Evolutionary conservation across 2,329 filamentous ascomycete genomes (phyloP).

Genomic region (Pyrenophora tritici-repentis): DNA sequence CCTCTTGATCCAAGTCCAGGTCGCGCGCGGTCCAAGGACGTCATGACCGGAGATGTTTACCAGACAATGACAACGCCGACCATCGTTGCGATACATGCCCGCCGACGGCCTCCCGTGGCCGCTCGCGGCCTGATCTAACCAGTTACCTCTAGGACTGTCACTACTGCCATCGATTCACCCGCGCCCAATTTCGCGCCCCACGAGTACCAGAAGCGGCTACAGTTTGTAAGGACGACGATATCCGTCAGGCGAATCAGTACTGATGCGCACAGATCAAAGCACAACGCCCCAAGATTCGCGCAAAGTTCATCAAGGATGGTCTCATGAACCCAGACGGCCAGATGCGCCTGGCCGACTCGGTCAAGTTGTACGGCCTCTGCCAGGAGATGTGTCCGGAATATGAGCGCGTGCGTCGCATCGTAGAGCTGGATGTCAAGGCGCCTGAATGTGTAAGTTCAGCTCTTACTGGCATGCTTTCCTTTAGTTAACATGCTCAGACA

Average conservation of each 20-base stretch:
- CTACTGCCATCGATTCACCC: slow-evolving; percentile 14
- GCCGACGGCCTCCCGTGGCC: slow-evolving; percentile 15
- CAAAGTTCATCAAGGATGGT: slow-evolving; percentile 48
- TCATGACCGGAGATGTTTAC: slow-evolving; percentile 11
- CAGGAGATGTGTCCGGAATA: slow-evolving; percentile 68
- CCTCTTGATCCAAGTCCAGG: slow-evolving; percentile 13
- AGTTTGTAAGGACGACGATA: slow-evolving; percentile 26
- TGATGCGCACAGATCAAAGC: slow-evolving; percentile 49
- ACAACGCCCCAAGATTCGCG: slow-evolving; percentile 23
- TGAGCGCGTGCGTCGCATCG: slow-evolving; percentile 65
- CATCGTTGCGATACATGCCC: slow-evolving; percentile 2
- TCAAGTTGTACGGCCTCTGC: slow-evolving; percentile 66
- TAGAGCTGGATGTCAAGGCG: slow-evolving; percentile 65
- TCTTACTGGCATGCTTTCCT: background rate
- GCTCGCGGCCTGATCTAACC: slow-evolving; percentile 33
- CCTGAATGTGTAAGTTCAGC: slow-evolving; percentile 55
- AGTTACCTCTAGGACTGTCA: slow-evolving; percentile 11
- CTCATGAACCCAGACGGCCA: slow-evolving; percentile 60
- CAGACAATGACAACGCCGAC: slow-evolving; percentile 3
- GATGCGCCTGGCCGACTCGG: slow-evolving; percentile 63
- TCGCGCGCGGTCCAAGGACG: slow-evolving; percentile 15
- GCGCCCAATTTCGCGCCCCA: slow-evolving; percentile 30
- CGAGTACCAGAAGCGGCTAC: slow-evolving; percentile 32
- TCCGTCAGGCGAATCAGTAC: background rate
- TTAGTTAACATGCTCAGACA: slow-evolving; percentile 15